phyloP scores from a whole-genome alignment of 2,329 filamentous ascomycete species.

The Alternaria burnsii region DNA sequence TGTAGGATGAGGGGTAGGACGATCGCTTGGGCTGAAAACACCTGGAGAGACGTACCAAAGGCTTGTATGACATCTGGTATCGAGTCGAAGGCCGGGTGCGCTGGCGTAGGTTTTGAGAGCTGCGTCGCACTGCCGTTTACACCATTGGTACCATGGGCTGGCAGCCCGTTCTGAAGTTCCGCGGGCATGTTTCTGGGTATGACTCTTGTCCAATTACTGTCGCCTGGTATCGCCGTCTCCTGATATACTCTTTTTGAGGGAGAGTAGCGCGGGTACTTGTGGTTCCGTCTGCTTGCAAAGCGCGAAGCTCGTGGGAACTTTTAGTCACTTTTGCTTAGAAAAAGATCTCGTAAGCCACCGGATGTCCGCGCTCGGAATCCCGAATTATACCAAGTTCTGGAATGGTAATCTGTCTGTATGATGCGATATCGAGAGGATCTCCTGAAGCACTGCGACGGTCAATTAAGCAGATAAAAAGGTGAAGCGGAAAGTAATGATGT shows the following conservation, averaged over 20 bases:
- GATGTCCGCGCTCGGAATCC: conserved; percentile 7
- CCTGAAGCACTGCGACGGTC: background rate
- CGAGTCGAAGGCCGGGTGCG: conserved; percentile 55
- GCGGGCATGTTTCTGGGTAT: conserved; percentile 33
- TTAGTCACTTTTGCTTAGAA: conserved; percentile 10
- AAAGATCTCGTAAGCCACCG: conserved; percentile 13
- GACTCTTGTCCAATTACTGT: conserved; percentile 2
- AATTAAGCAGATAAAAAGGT: background rate
- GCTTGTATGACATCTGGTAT: conserved; percentile 57
- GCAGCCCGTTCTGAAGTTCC: conserved; percentile 21
- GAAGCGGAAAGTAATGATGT: background rate
- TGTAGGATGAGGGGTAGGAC: background rate
- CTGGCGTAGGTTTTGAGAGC: conserved; percentile 35
- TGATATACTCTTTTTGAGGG: background rate
- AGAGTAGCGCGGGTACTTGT: background rate
- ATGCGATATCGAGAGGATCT: background rate
- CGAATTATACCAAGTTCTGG: background rate
- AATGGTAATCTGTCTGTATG: background rate
- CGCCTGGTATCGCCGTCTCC: background rate
- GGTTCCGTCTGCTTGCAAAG: conserved; percentile 6
- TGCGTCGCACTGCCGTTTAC: conserved; percentile 27
- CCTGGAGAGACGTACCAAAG: conserved; percentile 47
- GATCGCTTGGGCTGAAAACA: background rate
- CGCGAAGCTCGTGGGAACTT: background rate
- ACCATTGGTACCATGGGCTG: conserved; percentile 30